Base-by-base conservation (phyloP, 805 yeast genomes). In the Blastobotrys muscicola region DNA sequence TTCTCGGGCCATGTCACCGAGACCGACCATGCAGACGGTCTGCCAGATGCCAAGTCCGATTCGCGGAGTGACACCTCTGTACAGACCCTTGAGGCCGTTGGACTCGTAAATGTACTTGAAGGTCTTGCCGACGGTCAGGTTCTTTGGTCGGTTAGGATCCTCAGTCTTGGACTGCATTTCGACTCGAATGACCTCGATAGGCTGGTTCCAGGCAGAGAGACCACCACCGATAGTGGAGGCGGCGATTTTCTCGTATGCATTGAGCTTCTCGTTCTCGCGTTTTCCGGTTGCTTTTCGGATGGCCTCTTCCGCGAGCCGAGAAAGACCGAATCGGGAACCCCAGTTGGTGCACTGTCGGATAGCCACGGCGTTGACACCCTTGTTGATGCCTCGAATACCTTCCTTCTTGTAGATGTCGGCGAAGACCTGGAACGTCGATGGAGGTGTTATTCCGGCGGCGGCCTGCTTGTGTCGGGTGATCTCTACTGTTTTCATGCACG, bases 291-390 rank as follows among this genome's bases (percentile, higher is more conserved):
- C 40, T 38, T 68, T 71, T 59, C 85, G 79, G 57, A 92, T 86
- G 3, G 67, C 70, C 54, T 85, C 90, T 70, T 92, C 98, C 29
- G 95, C 94, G 58, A 89, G 74, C 61, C 98, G 77, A 2, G 95
- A 75, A 34, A 92, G 73, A 31, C 97, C 98, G 58, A 89, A 90
- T 61, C 98, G 76, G 13, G 97, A 86, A 41, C 98, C 98, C 98
- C 98, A 92, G 67, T 92, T 92, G 53, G 97, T 90, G 85, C 86
- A 83, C 65, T 92, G 98, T 69, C 98, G 82, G 53, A 90, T 82
- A n/a, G 97, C 97, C 46, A 90, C 97, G 7, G 98, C 98, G 61
- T 90, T 90, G 47, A 90, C 97, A 64, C 98, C 98, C 69, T 84
- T 87, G 69, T 92, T 90, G 62, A 92, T 86, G 56, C 98, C 98